Conservation (phyloP, 2,329 filamentous ascomycete genomes). For the Penicillium aurantiogriseum region DNA sequence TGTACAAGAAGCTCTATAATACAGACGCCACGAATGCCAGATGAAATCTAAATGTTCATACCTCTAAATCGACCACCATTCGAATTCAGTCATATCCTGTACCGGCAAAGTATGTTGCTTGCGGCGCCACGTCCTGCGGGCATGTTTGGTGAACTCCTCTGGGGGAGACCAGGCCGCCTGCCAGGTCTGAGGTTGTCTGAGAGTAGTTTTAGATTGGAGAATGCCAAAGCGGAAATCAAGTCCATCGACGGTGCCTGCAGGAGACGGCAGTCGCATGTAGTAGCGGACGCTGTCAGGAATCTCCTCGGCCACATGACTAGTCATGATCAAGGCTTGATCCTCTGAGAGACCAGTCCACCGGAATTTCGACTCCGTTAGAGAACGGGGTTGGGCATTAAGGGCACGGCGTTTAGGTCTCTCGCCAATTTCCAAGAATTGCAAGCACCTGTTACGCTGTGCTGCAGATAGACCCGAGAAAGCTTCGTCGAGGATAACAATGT, state of each 20-base stretch:
- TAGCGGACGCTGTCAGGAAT: constrained; percentile 79
- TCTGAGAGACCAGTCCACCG: constrained; percentile 58
- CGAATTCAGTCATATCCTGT: constrained; percentile 2
- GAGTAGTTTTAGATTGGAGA: constrained; percentile 19
- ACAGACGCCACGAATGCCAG: not conserved
- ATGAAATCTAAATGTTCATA: not conserved
- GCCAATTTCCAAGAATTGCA: constrained; percentile 71
- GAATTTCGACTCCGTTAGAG: not conserved
- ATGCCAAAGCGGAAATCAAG: constrained; percentile 35
- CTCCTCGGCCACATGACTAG: constrained; percentile 87
- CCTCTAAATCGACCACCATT: constrained; percentile 7
- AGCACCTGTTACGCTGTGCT: constrained; percentile 78
- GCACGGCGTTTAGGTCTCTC: constrained; percentile 49
- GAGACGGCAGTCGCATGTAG: constrained; percentile 75
- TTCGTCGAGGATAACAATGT: constrained; percentile 82
- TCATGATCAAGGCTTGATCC: constrained; percentile 81
- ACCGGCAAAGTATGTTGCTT: not conserved
- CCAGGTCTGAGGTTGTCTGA: constrained; percentile 30
- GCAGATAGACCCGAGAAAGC: constrained; percentile 85
- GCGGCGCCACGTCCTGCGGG: not conserved
- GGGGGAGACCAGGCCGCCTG: constrained; percentile 29
- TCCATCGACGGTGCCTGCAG: constrained; percentile 19
- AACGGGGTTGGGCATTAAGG: constrained; percentile 9
- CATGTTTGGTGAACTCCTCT: constrained; percentile 10
- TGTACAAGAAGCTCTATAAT: constrained; percentile 4